Evolutionary conservation across 1,284 basidiomycete species (phyloP).

Genomic region (Naganishia albida): DNA sequence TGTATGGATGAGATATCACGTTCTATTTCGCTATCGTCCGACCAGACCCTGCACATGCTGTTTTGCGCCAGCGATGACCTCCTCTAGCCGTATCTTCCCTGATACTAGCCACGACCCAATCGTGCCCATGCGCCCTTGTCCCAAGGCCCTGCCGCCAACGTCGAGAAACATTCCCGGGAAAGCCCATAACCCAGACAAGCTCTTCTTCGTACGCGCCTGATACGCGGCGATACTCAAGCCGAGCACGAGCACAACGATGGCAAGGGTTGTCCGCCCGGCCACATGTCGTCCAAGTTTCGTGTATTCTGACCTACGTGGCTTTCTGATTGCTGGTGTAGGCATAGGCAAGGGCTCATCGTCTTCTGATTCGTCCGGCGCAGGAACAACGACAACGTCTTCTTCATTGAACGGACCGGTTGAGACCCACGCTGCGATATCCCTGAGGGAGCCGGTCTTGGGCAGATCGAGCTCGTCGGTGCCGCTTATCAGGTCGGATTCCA

Average conservation of each 20-base stretch:
- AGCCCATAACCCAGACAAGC: conserved; percentile 16
- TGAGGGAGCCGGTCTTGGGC: too few relatives aligned
- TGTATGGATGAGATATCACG: not conserved
- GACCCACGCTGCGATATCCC: conserved; percentile 10
- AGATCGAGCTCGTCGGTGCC: not conserved
- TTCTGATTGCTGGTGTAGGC: conserved; percentile 32
- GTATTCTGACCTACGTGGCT: conserved; percentile 21
- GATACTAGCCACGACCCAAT: conserved; percentile 16
- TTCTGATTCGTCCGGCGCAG: conserved; percentile 18
- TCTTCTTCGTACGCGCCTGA: conserved; percentile 15
- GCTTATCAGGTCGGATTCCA: not conserved
- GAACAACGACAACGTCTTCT: conserved; percentile 33
- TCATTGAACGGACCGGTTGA: conserved; percentile 33
- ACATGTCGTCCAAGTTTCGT: conserved; percentile 31
- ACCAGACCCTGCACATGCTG: conserved; percentile 2
- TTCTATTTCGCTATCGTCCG: not conserved
- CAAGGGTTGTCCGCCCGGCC: conserved; percentile 40
- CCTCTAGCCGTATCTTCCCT: not conserved
- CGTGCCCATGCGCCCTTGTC: not conserved
- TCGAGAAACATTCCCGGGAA: conserved; percentile 19
- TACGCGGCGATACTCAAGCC: conserved; percentile 47
- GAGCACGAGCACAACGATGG: conserved; percentile 42
- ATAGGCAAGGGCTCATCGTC: conserved; percentile 35
- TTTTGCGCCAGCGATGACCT: conserved; percentile 6
- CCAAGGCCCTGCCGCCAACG: not conserved